A percentile compares a stretch with the other conserved stretches of the same genome.
These are phyloP conservation scores for Vigna reflexopilosa DNA, from an alignment of 306 rosid species.

Conservation along the genomic window DNA sequence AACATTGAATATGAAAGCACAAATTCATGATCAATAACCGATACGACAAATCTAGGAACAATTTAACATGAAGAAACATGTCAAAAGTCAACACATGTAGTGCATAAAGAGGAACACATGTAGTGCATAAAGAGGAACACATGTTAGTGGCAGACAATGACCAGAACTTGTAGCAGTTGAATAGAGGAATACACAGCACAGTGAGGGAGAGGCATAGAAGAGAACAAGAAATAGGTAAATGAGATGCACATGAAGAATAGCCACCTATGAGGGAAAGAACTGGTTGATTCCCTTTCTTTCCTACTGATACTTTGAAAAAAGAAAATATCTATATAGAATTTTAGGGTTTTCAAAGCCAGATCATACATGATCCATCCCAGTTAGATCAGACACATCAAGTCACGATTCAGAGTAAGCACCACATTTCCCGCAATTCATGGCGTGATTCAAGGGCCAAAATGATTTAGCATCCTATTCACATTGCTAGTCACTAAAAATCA, in stretches of 20 bases:
- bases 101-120: background rate
- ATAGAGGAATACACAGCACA: background rate
- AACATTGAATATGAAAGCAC: background rate
- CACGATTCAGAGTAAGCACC: background rate
- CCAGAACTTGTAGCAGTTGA: background rate
- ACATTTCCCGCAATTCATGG: background rate
- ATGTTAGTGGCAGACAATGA: background rate
- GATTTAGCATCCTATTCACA: background rate
- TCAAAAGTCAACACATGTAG: background rate
- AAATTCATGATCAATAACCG: background rate
- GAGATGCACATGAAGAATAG: background rate
- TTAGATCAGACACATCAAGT: background rate
- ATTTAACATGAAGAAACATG: background rate
- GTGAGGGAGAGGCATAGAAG: background rate
- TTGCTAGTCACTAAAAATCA: background rate
- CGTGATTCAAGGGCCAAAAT: background rate
- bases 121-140: background rate
- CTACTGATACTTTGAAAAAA: no score
- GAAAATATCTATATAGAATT: background rate
- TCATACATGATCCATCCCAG: background rate
- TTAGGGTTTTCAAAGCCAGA: background rate
- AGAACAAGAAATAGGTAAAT: background rate
- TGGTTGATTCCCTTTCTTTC: no score
- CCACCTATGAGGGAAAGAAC: background rate
- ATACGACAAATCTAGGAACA: background rate